Percentiles rank a stretch among this genome's conserved stretches.
phyloP scores from a whole-genome alignment of 495 filamentous ascomycete genomes.

The Lophium mytilinum region DNA sequence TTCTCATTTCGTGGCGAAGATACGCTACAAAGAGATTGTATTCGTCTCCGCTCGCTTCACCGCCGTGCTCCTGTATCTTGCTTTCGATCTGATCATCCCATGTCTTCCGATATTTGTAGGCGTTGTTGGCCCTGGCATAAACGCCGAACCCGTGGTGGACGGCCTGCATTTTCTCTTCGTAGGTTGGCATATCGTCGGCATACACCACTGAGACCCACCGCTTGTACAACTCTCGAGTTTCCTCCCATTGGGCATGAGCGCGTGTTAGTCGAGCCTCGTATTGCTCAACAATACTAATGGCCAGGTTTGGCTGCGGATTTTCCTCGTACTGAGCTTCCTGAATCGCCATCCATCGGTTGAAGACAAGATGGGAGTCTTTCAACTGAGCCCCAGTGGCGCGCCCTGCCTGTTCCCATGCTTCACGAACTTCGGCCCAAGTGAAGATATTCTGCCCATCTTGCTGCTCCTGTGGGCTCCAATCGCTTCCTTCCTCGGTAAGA shows the following conservation, averaged over 20 bases:
- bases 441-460: constrained; percentile 71
- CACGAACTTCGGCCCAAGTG: constrained; percentile 61
- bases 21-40: constrained; percentile 54
- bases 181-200: constrained; percentile 54
- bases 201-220: too few relatives aligned
- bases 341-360: constrained; percentile 67
- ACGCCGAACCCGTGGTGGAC: constrained; percentile 50
- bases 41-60: too few relatives aligned
- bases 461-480: constrained; percentile 70
- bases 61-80: too few relatives aligned
- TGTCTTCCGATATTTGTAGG: too few relatives aligned
- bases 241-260: constrained; percentile 78
- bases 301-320: too few relatives aligned
- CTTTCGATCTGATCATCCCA: too few relatives aligned
- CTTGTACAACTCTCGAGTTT: constrained; percentile 39
- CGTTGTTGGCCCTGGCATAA: too few relatives aligned
- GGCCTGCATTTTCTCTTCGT: constrained; percentile 72
- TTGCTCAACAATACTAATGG: too few relatives aligned
- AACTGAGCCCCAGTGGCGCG: constrained; percentile 73
- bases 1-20: constrained; percentile 70
- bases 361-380: constrained; percentile 78
- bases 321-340: too few relatives aligned
- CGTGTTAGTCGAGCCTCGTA: constrained; percentile 56
- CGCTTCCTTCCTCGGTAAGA: constrained; percentile 31
- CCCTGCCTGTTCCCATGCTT: constrained; percentile 71